Base-by-base conservation (phyloP, 78 protist genomes). In the Creolimax fragrantissima region DNA sequence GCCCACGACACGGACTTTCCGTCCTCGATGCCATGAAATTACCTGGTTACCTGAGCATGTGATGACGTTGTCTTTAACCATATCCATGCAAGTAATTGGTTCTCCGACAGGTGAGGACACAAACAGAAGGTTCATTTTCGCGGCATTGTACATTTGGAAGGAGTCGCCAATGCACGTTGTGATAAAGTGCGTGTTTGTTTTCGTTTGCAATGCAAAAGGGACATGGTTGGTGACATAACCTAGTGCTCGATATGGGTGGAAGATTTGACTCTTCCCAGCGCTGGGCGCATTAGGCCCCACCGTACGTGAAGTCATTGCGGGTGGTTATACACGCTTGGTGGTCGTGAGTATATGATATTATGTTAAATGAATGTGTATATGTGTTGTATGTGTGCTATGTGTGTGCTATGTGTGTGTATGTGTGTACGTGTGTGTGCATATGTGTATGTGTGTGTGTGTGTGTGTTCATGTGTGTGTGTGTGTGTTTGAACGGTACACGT, bases 151-250 rank as follows among this genome's bases (percentile, higher is more conserved):
- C 11, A 42, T 2, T 41, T 92, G 94, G 89, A 88, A 86, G 3
- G 84, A 2, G 35, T 41, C 3, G 45, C 94, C 94, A 37, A 81
- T 5, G 32, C 45, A 0, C 3, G 94, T 85, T 6, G 81, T 88
- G 37, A 88, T 44, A 45, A 92, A 92, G 45, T 90, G 85, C 4
- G 5, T 35, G 43, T 81, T 42, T 66, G 58, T 83, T 3, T 36
- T 32, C 45, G 66, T 41, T 81, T 90, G 92, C 4, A 90, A 5
- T n/a, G 44, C 45, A 24, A 47, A 67, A 5, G 92, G 92, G n/a
- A 90, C 92, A 5, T 58, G 83, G 45, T 58, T 24, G 3, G 92
- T 11, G 5, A 90, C 85, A 43, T 4, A n/a, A 11, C 92, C 92
- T 4, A 90, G n/a, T 3, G 85, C 85, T 44, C 92, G 84, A 43